Percentiles rank a stretch among this genome's conserved stretches.
Evolutionary conservation across 139 green algal genomes (phyloP).

Genomic region (Coccomyxa sp.): DNA sequence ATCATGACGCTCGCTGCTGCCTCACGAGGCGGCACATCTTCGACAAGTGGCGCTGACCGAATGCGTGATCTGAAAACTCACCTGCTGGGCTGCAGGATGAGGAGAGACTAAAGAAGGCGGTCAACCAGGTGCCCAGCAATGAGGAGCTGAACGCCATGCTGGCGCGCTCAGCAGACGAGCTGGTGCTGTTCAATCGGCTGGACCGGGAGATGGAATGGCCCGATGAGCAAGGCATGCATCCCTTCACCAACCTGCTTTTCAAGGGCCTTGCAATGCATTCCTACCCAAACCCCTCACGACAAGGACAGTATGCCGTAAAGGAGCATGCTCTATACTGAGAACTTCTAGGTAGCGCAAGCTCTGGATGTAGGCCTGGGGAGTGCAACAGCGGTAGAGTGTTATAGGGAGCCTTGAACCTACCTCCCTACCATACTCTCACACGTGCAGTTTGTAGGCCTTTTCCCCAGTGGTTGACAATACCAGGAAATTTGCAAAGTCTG

Average conservation of each 20-base stretch:
- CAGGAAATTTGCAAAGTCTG: too few relatives aligned
- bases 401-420: too few relatives aligned
- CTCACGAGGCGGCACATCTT: too few relatives aligned
- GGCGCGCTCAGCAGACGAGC: conserved; percentile 38
- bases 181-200: conserved; percentile 31
- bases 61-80: too few relatives aligned
- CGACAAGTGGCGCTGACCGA: too few relatives aligned
- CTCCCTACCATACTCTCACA: too few relatives aligned
- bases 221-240: neutral
- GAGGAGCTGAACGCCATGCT: conserved; percentile 56
- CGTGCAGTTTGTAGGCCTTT: too few relatives aligned
- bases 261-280: neutral
- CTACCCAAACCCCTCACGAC: neutral
- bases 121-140: conserved; percentile 52
- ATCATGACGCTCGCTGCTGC: neutral
- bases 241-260: neutral
- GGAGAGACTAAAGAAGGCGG: conserved; percentile 42
- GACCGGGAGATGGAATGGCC: conserved; percentile 41
- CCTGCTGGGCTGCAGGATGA: conserved; percentile 33
- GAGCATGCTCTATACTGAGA: neutral
- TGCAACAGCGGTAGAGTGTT: neutral
- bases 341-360: neutral
- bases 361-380: neutral
- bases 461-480: too few relatives aligned
- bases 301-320: neutral